Evolutionary conservation across 257 asterid species (phyloP).

Genomic region (Rehmannia glutinosa): DNA sequence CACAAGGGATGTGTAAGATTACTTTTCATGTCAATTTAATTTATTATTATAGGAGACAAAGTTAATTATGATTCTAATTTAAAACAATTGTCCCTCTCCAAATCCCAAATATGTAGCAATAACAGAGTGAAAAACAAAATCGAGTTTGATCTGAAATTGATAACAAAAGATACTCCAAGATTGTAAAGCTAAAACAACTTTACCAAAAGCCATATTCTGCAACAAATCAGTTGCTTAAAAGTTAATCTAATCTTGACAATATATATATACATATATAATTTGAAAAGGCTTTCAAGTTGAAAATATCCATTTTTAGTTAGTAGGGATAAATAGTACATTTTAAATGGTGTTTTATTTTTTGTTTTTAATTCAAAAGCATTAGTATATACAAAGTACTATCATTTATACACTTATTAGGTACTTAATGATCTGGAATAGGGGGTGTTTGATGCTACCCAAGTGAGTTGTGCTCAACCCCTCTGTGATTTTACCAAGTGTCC

Average conservation of each 20-base stretch:
- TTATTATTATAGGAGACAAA: not conserved
- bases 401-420: too few species aligned
- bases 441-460: too few species aligned
- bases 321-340: too few species aligned
- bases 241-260: not conserved
- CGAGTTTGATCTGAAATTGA: not conserved
- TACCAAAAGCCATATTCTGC: constrained; percentile 6
- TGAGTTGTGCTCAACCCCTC: too few species aligned
- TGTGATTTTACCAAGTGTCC: too few species aligned
- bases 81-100: constrained; percentile 1
- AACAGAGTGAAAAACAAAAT: not conserved
- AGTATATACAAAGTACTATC: too few species aligned
- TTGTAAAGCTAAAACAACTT: constrained; percentile 23
- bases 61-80: not conserved
- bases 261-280: not conserved
- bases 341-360: too few species aligned
- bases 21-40: constrained; percentile 4
- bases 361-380: too few species aligned
- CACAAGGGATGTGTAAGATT: too few species aligned
- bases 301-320: not conserved
- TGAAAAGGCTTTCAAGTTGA: too few species aligned
- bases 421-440: too few species aligned
- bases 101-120: constrained; percentile 15
- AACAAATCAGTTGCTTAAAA: constrained; percentile 13
- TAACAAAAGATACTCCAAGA: constrained; percentile 23